These are phyloP conservation scores for Cladophialophora exuberans DNA, from an alignment of 2,329 filamentous ascomycete genomes.

Conservation along the genomic window DNA sequence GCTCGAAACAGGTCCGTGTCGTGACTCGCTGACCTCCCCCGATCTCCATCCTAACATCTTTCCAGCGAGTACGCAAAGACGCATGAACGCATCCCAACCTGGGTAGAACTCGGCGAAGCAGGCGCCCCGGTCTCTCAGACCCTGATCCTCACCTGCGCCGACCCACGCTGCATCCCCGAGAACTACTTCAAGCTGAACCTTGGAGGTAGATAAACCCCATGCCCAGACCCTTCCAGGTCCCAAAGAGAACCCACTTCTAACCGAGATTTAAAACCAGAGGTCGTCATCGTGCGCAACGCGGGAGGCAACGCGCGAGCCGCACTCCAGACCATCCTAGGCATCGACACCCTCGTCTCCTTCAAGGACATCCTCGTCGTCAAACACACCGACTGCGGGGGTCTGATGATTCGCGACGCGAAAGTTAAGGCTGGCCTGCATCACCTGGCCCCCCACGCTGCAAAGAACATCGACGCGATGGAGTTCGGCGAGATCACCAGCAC, in stretches of 20 bases:
- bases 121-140: background rate
- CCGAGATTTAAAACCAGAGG: background rate
- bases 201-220: background rate
- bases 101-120: background rate
- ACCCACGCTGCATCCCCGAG: slow-evolving; percentile 10
- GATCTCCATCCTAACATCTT: background rate
- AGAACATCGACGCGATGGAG: background rate
- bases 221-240: background rate
- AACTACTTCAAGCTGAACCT: slow-evolving; percentile 9
- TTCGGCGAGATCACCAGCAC: background rate
- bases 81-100: background rate
- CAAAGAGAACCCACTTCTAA: background rate
- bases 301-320: background rate
- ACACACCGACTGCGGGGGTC: slow-evolving; percentile 11
- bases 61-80: background rate
- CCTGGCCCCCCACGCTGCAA: background rate
- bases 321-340: slow-evolving; percentile 6
- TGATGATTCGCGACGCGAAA: background rate
- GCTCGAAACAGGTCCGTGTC: background rate
- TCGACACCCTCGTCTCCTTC: slow-evolving; percentile 8
- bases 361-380: slow-evolving; percentile 7
- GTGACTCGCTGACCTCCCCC: background rate
- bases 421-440: background rate
- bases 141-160: slow-evolving; percentile 7
- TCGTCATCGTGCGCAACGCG: background rate